Evolutionary conservation across 371 early-diverging fungal genomes (phyloP).

Genomic region (Mucor velutinosus): DNA sequence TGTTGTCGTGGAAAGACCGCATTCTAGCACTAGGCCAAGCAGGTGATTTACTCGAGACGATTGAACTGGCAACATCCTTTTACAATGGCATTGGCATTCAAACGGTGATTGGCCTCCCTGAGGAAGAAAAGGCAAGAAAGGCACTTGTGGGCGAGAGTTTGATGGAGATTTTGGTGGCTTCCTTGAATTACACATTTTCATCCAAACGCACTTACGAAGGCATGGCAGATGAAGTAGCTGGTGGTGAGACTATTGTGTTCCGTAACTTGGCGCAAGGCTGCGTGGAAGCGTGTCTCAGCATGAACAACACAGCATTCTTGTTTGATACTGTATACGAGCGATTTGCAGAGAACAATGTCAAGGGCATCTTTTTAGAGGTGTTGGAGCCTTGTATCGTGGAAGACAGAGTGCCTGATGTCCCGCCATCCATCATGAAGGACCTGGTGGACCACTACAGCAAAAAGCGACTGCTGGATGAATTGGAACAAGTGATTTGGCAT

Average conservation of each 20-base stretch:
- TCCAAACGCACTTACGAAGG: constrained; percentile 47
- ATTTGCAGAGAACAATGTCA: constrained; percentile 62
- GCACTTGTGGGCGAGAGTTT: constrained; percentile 66
- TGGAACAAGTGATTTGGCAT: constrained; percentile 79
- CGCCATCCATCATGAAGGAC: constrained; percentile 75
- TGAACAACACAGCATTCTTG: constrained; percentile 68
- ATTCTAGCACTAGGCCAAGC: constrained; percentile 69
- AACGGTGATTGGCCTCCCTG: constrained; percentile 73
- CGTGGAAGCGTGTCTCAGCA: constrained; percentile 70
- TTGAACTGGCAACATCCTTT: constrained; percentile 66
- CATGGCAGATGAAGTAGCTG: constrained; percentile 48
- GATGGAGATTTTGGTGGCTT: constrained; percentile 67
- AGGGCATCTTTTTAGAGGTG: constrained; percentile 65
- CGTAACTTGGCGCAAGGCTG: constrained; percentile 62
- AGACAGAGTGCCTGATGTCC: constrained; percentile 59
- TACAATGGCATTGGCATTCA: constrained; percentile 66
- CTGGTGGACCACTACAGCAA: constrained; percentile 64
- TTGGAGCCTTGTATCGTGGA: constrained; percentile 68
- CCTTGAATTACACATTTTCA: constrained; percentile 69
- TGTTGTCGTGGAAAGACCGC: constrained; percentile 79
- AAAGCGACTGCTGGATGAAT: constrained; percentile 54
- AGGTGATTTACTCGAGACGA: constrained; percentile 75
- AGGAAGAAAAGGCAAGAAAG: constrained; percentile 61
- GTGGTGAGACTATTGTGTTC: constrained; percentile 51
- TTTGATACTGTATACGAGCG: constrained; percentile 76